Evolutionary conservation across 805 yeast genomes (phyloP).

Genomic region (Pichia californica): DNA sequence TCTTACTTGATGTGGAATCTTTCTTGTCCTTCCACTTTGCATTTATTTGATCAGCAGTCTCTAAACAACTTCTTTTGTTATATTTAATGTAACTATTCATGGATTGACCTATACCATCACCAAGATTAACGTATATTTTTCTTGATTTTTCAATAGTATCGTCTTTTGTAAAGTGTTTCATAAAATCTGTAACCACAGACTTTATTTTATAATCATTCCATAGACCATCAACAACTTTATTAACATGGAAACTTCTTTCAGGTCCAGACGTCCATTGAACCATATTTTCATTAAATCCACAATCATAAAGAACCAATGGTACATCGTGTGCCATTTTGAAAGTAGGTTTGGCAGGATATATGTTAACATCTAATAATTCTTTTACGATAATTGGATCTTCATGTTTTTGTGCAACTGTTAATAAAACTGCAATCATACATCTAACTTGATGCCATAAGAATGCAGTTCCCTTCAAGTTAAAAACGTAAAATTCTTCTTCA

Average conservation of each 20-base stretch:
- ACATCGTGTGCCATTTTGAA: constrained; percentile 87
- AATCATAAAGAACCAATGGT: constrained; percentile 82
- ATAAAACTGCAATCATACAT: constrained; percentile 82
- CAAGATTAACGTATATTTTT: constrained; percentile 38
- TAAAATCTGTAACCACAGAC: constrained; percentile 42
- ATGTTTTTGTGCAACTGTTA: constrained; percentile 70
- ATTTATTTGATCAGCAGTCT: constrained; percentile 64
- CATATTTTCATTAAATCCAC: constrained; percentile 51
- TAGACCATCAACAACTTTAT: constrained; percentile 40
- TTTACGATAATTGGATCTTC: constrained; percentile 56
- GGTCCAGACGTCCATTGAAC: constrained; percentile 56
- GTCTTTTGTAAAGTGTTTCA: constrained; percentile 34
- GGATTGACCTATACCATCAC: constrained; percentile 75
- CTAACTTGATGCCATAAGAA: constrained; percentile 98
- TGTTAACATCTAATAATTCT: constrained; percentile 51
- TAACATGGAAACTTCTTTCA: constrained; percentile 34
- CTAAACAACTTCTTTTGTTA: constrained; percentile 48
- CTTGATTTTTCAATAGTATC: constrained; percentile 23
- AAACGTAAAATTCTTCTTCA: constrained; percentile 44
- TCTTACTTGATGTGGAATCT: constrained; percentile 17
- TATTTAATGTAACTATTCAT: constrained; percentile 53
- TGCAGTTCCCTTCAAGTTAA: constrained; percentile 82
- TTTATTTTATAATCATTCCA: constrained; percentile 55
- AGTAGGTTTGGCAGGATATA: constrained; percentile 60
- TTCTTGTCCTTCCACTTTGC: constrained; percentile 48